Percentiles rank a stretch among this genome's conserved stretches.
phyloP scores from a whole-genome alignment of 768 basidiomycete species.

The Tricholoma terreum region DNA sequence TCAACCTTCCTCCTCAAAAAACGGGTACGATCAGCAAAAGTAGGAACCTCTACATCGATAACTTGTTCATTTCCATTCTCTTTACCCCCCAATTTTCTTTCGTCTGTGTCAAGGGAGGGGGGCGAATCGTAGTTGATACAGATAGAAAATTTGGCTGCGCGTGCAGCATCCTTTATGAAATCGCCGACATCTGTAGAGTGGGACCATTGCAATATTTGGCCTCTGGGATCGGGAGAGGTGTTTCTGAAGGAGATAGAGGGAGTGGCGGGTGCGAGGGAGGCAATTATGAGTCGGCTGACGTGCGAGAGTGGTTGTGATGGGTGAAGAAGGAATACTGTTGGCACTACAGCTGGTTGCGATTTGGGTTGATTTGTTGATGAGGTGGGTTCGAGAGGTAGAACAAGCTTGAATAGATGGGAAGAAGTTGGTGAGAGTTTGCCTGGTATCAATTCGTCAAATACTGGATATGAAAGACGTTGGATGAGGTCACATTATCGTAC shows the following conservation, averaged over 20 bases:
- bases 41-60: constrained; percentile 57
- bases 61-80: constrained; percentile 13
- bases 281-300: constrained; percentile 52
- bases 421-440: constrained; percentile 62
- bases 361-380: constrained; percentile 8
- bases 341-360: constrained; percentile 14
- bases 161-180: constrained; percentile 62
- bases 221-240: constrained; percentile 18
- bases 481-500: too few species aligned
- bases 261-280: constrained; percentile 35
- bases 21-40: constrained; percentile 58
- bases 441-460: constrained; percentile 13
- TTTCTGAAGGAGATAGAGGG: constrained; percentile 46
- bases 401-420: constrained; percentile 64
- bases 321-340: constrained; percentile 62
- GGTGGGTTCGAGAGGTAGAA: constrained; percentile 44
- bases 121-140: constrained; percentile 29
- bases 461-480: constrained; percentile 7
- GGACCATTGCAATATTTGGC: constrained; percentile 51
- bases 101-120: constrained; percentile 1
- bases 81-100: background rate
- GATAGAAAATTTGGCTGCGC: constrained; percentile 52
- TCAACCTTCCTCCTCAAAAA: constrained; percentile 51
- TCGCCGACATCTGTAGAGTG: constrained; percentile 64
- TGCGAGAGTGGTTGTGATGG: constrained; percentile 70